Evolutionary conservation across 2,329 filamentous ascomycete genomes (phyloP), one percentile per base, ranked within the genome.

Genomic region (Chaetomium sp.): DNA sequence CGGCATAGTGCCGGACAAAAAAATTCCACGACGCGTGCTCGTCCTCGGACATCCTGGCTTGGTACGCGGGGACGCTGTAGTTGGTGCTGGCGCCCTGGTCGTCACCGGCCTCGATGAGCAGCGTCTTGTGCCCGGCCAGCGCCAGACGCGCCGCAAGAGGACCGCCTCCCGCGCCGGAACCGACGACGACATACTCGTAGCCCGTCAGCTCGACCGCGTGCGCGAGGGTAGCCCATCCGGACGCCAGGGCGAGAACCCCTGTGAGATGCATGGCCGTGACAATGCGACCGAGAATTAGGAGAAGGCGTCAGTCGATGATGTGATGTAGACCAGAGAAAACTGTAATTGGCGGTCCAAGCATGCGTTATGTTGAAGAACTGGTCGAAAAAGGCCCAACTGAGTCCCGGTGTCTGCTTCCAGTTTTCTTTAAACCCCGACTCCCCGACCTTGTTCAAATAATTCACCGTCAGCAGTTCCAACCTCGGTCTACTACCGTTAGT

Each of bases 101-200:
- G 60, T 77, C 76, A 50, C 79, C 79, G 14, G 79, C 79, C 59
- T 82, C 79, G 45, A 82, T 79, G 3, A 86, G 74, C n/a, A 85
- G 76, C 1, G 80, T 79, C 60, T 76, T 79, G 69, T 80, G 76
- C 42, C 82, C 82, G 37, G 79, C 77, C 50, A 79, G 70, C n/a
- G 82, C 82, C 34, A 86, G 76, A 43, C 80, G 75, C 32, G 79
- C 77, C 10, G 81, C 80, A 5, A 85, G 67, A 6, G 81, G 80
- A 12, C 77, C 80, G 47, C 81, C 82, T 10, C 81, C 81, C 6
- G 81, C 73, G 3, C 82, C 81, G 6, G 79, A 81, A 9, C 82
- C 82, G 40, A 85, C 80, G 8, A 86, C 75, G 34, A 86, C 72
- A 68, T 83, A 86, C 58, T 86, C 82, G 64, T 86, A 86, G 14